Conservation (phyloP, 1,284 basidiomycete species). For the Lentinula novae-zelandiae region DNA sequence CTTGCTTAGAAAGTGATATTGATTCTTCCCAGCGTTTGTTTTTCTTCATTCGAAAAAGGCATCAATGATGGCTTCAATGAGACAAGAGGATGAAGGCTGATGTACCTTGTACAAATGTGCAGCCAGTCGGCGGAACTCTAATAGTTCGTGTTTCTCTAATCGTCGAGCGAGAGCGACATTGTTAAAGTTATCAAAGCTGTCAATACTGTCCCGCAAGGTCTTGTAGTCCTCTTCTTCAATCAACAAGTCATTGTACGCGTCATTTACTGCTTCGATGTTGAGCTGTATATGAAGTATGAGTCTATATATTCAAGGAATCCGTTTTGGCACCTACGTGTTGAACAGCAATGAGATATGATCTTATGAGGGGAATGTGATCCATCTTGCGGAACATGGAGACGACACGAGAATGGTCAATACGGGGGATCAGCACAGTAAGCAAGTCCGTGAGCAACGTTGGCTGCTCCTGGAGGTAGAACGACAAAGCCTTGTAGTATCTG, state of each 20-base stretch:
- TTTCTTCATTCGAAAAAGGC: constrained; percentile 53
- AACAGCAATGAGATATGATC: constrained; percentile 94
- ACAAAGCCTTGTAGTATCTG: constrained; percentile 86
- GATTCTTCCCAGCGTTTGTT: constrained; percentile 94
- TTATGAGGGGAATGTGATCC: constrained; percentile 94
- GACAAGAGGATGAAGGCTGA: neutral
- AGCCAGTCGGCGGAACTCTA: constrained; percentile 94
- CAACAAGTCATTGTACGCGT: constrained; percentile 93
- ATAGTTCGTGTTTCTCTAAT: constrained; percentile 86
- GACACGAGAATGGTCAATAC: constrained; percentile 93
- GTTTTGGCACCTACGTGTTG: constrained; percentile 68
- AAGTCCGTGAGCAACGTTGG: constrained; percentile 93
- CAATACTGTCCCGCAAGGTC: constrained; percentile 92
- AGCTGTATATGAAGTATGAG: constrained; percentile 44
- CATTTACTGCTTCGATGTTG: constrained; percentile 96
- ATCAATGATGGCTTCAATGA: neutral
- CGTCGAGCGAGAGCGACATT: constrained; percentile 84
- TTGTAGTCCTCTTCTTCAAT: constrained; percentile 99
- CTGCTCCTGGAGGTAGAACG: constrained; percentile 91
- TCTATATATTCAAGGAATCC: neutral
- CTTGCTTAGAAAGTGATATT: constrained; percentile 90
- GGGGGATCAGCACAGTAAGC: constrained; percentile 86
- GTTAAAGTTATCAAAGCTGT: constrained; percentile 98
- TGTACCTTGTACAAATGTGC: constrained; percentile 92
- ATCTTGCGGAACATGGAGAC: constrained; percentile 95